Evolutionary conservation across 345 rosid species (phyloP).

Genomic region (Ceriops tagal): DNA sequence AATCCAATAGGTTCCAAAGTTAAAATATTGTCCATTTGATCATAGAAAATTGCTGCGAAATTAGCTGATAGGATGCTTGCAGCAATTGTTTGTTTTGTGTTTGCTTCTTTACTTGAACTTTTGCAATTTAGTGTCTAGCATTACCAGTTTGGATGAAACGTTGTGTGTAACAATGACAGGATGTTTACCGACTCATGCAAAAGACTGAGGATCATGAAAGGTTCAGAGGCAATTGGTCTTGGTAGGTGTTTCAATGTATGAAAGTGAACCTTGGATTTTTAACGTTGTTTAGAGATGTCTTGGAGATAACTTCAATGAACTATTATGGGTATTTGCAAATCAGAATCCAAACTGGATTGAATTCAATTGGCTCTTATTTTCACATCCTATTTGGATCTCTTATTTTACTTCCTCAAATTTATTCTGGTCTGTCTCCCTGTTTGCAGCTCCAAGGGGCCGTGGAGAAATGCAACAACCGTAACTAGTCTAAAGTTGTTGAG

Average conservation of each 20-base stretch:
- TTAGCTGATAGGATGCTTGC: neutral
- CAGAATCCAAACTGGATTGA: no score
- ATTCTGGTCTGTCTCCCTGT: neutral
- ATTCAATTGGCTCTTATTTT: neutral
- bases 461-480: slow-evolving; percentile 44
- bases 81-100: neutral
- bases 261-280: neutral
- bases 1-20: neutral
- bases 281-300: neutral
- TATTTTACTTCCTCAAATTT: neutral
- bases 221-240: slow-evolving; percentile 31
- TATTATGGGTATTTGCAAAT: no score
- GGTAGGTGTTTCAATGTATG: slow-evolving; percentile 6
- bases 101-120: no score
- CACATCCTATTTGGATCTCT: neutral
- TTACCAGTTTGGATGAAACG: neutral
- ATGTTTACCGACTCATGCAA: slow-evolving; percentile 26
- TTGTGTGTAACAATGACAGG: slow-evolving; percentile 9
- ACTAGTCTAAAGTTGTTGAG: slow-evolving; percentile 5
- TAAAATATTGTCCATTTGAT: neutral
- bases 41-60: neutral
- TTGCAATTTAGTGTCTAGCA: neutral
- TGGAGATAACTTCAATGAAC: no score
- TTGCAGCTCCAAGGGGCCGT: slow-evolving; percentile 55
- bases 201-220: slow-evolving; percentile 31